Base-by-base conservation (phyloP, 768 basidiomycete genomes). In the Rickenella mellea region DNA sequence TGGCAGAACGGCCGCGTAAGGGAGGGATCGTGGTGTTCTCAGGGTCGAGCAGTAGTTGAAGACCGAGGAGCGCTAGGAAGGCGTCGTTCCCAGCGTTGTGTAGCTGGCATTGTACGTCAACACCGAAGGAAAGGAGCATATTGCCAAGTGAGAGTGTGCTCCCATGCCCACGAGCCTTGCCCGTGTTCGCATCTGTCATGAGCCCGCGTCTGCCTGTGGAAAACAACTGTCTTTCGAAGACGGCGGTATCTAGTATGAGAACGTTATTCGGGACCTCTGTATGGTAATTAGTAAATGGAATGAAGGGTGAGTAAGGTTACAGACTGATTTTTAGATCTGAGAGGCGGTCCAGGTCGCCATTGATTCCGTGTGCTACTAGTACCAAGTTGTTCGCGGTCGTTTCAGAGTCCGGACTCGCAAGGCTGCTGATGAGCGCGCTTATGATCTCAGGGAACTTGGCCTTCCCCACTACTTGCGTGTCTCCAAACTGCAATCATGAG, bases 31-130 rank as follows among this genome's bases (percentile, higher is more conserved):
- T 48, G 17, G 72, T 70, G 10, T 61, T 59, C 17, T 59, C 57
- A 0, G 78, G 80, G 41, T 81, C 79, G 10, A 85, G 58, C 28
- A 90, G 69, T 51, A 74, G 65, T 52, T 90, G 86, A 24, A 89
- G 64, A 10, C 68, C 74, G 30, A 83, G 74, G 22, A 90, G 70
- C 39, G 65, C 63, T 66, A 83, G 66, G 52, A 83, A 76, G 3
- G 87, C 81, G 47, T 85, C 80, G 56, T 90, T 90, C 11, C 86
- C 86, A n/a, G 86, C 65, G 52, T 88, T 87, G 56, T 83, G 75
- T 45, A 81, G 55, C 11, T 59, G 55, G 44, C 73, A 76, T 46
- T 54, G 54, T 40, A 58, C 30, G 52, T 58, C 55, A 40, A 70
- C 51, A 14, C 71, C 67, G 27, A 84, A 66, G 4, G 82, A 80